A percentile compares a stretch with the other conserved stretches of the same genome.
These are phyloP conservation scores for Corymbia citriodora DNA, from an alignment of 441 rosid genomes.

Conservation along the genomic window DNA sequence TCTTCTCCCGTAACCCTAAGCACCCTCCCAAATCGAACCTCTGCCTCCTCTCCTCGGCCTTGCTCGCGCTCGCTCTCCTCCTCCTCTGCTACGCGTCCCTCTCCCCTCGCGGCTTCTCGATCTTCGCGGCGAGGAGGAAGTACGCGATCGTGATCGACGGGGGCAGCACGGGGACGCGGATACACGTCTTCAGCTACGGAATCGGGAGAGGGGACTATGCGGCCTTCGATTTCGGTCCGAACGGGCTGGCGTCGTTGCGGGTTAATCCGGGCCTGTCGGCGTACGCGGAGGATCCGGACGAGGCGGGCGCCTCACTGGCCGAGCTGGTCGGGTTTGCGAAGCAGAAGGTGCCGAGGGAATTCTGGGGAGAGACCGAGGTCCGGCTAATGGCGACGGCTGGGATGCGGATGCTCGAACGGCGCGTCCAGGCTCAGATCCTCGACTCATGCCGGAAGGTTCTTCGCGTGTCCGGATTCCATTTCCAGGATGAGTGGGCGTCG, in stretches of 20 bases:
- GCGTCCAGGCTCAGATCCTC: constrained; percentile 49
- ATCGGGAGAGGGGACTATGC: constrained; percentile 19
- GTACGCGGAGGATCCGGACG: constrained; percentile 43
- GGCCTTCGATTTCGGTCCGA: constrained; percentile 43
- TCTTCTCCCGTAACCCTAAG: constrained; percentile 20
- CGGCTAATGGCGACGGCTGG: constrained; percentile 95
- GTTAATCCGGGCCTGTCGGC: constrained; percentile 80
- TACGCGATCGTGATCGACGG: constrained; percentile 72
- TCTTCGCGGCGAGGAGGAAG: not conserved
- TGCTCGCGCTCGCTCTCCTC: not conserved
- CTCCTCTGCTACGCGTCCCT: constrained; percentile 19
- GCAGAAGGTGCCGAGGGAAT: constrained; percentile 38
- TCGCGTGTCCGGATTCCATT: constrained; percentile 56
- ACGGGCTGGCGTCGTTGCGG: constrained; percentile 37
- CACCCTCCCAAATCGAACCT: constrained; percentile 25
- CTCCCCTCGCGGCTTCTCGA: constrained; percentile 4
- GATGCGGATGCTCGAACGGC: constrained; percentile 52
- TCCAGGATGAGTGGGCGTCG: constrained; percentile 61
- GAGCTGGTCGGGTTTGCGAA: constrained; percentile 64
- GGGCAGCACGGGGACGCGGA: constrained; percentile 88
- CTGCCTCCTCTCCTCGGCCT: constrained; percentile 10
- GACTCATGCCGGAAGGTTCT: constrained; percentile 44
- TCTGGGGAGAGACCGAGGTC: constrained; percentile 59
- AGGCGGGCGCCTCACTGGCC: constrained; percentile 44
- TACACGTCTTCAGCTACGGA: constrained; percentile 53